A percentile compares a stretch with the other conserved stretches of the same genome.
Evolutionary conservation across 495 filamentous ascomycete species (phyloP).

Genomic region (Hyaloscypha finlandica): DNA sequence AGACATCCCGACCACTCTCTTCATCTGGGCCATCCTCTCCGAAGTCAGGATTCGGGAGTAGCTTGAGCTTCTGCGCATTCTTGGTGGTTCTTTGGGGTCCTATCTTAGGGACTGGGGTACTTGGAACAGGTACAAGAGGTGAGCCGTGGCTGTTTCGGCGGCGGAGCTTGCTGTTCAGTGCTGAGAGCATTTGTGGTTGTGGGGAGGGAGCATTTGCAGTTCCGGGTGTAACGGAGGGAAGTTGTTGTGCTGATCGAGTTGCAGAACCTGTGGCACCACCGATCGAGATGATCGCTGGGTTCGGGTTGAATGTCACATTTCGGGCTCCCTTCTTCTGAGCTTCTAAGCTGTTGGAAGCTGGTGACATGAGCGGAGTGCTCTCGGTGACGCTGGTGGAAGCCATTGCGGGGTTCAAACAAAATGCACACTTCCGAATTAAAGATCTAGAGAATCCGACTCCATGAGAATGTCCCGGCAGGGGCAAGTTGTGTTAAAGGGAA

Average conservation of each 20-base stretch:
- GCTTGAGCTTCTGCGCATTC: constrained; percentile 93
- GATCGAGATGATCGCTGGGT: constrained; percentile 60
- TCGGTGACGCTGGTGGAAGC: constrained; percentile 20
- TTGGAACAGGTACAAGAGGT: constrained; percentile 47
- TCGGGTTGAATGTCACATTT: constrained; percentile 72
- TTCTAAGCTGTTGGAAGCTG: constrained; percentile 10
- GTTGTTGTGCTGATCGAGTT: constrained; percentile 33
- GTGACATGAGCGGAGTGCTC: constrained; percentile 23
- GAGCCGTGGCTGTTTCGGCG: constrained; percentile 82
- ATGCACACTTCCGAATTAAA: neutral
- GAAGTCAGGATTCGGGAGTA: constrained; percentile 85
- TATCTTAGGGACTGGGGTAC: constrained; percentile 68
- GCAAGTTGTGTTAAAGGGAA: neutral
- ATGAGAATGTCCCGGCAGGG: neutral
- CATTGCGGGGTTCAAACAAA: constrained; percentile 11
- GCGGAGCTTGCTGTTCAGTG: constrained; percentile 83
- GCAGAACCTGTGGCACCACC: constrained; percentile 44
- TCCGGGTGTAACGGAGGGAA: constrained; percentile 46
- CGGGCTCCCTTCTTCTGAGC: constrained; percentile 35
- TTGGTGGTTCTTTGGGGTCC: constrained; percentile 94
- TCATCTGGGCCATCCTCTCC: constrained; percentile 76
- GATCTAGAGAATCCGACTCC: neutral
- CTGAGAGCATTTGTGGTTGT: constrained; percentile 69
- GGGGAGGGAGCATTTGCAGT: constrained; percentile 40
- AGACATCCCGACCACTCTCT: constrained; percentile 92